These are phyloP conservation scores for Capronia coronata DNA, from an alignment of 2,329 filamentous ascomycete genomes.

Conservation along the genomic window DNA sequence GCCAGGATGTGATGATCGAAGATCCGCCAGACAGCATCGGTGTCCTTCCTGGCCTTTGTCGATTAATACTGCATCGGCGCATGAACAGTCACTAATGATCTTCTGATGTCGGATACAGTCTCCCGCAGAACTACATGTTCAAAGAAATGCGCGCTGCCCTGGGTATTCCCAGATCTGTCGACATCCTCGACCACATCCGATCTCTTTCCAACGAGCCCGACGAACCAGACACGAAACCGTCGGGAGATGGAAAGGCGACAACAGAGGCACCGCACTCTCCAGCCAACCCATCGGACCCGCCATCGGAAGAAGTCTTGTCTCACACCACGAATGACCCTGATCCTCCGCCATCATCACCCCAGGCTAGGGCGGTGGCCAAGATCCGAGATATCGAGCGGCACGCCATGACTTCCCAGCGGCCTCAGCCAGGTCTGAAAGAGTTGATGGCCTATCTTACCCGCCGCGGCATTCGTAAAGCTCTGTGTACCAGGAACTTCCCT, in stretches of 20 bases:
- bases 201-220: conserved; percentile 54
- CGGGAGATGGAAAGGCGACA: neutral
- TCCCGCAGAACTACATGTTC: conserved; percentile 97
- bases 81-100: too few relatives aligned
- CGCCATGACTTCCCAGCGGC: conserved; percentile 72
- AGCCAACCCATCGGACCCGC: conserved; percentile 7
- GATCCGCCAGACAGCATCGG: too few relatives aligned
- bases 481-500: conserved; percentile 94
- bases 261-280: conserved; percentile 6
- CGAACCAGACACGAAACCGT: conserved; percentile 43
- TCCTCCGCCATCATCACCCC: conserved; percentile 16
- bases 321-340: conserved; percentile 24
- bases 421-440: conserved; percentile 69
- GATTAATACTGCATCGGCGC: too few relatives aligned
- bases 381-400: conserved; percentile 72
- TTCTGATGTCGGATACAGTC: too few relatives aligned
- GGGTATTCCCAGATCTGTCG: conserved; percentile 61
- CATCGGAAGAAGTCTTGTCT: conserved; percentile 11
- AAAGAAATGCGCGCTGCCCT: conserved; percentile 71
- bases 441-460: conserved; percentile 77
- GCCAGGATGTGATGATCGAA: too few relatives aligned
- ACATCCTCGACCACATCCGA: conserved; percentile 88
- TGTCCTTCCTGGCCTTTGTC: too few relatives aligned
- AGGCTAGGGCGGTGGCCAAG: conserved; percentile 55
- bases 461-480: conserved; percentile 61